Percentiles rank a stretch among this genome's conserved stretches.
Conservation (phyloP, 352 stramenopile genomes). For the Chrysophaeum taylorii region DNA sequence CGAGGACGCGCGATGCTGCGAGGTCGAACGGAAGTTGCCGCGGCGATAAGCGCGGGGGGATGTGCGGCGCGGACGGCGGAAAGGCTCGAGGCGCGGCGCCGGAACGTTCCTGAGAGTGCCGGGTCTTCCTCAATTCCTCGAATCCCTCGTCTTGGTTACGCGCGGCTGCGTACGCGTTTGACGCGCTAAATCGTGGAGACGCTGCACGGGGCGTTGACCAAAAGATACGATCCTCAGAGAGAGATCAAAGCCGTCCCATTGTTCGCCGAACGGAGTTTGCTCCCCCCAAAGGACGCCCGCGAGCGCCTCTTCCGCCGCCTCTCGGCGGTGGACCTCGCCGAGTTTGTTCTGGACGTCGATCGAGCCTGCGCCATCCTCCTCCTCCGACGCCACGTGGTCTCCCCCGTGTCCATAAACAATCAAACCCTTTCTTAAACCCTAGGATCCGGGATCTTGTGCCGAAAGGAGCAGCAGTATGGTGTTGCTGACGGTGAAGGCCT, state of each 20-base stretch:
- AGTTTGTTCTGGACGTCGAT: background rate
- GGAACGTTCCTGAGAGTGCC: too few species aligned
- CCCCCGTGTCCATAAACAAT: too few species aligned
- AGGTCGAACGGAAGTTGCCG: too few species aligned
- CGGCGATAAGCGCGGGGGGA: too few species aligned
- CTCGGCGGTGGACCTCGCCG: background rate
- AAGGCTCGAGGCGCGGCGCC: background rate
- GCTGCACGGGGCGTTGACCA: background rate
- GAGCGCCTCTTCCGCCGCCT: background rate
- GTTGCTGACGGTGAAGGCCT: too few species aligned
- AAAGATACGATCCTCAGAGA: background rate
- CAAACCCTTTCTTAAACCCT: too few species aligned
- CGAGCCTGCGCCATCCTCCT: background rate
- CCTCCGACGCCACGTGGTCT: too few species aligned
- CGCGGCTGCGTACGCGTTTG: background rate
- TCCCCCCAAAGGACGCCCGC: slow-evolving; percentile 3
- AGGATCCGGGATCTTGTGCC: too few species aligned
- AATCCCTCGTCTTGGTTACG: background rate
- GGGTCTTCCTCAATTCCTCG: too few species aligned
- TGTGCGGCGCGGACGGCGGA: background rate
- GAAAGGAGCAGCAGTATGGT: too few species aligned
- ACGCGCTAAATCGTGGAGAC: background rate
- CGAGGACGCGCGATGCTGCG: background rate
- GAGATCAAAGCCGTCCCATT: background rate
- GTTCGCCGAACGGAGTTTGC: background rate